These are phyloP conservation scores for Aspergillus aculeatus DNA, from an alignment of 2,329 filamentous ascomycete species.

Conservation along the genomic window DNA sequence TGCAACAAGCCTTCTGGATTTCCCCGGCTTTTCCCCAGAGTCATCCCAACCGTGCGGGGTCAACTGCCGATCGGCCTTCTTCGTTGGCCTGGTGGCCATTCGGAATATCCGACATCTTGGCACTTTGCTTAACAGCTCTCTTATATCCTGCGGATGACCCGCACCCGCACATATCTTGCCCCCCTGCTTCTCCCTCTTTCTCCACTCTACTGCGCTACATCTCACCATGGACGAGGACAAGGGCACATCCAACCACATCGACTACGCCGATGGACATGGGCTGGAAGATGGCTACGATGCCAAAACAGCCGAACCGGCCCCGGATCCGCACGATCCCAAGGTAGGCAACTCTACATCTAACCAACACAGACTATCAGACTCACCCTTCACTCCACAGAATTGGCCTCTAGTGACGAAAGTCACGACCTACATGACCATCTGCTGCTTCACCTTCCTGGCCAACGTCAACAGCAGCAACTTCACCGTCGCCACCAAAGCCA, in stretches of 20 bases:
- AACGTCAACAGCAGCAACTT: slow-evolving; percentile 42
- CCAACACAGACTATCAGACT: background rate
- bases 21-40: background rate
- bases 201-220: background rate
- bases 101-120: background rate
- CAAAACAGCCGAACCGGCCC: background rate
- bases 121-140: background rate
- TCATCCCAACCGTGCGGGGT: background rate
- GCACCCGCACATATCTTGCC: background rate
- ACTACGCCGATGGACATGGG: slow-evolving; percentile 7
- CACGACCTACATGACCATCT: slow-evolving; percentile 36
- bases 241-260: slow-evolving; percentile 2
- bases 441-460: slow-evolving; percentile 42
- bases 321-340: slow-evolving; percentile 21
- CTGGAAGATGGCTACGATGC: background rate
- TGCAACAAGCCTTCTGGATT: background rate
- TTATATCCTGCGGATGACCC: background rate
- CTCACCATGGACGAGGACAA: slow-evolving; percentile 4
- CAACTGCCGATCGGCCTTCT: background rate
- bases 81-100: background rate
- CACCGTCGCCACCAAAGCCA: slow-evolving; percentile 35
- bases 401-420: slow-evolving; percentile 22
- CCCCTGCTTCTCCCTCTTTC: background rate
- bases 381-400: slow-evolving; percentile 16
- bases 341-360: slow-evolving; percentile 3